These are phyloP conservation scores for Pleurotus platypus DNA, from an alignment of 768 basidiomycete genomes.

Conservation along the genomic window DNA sequence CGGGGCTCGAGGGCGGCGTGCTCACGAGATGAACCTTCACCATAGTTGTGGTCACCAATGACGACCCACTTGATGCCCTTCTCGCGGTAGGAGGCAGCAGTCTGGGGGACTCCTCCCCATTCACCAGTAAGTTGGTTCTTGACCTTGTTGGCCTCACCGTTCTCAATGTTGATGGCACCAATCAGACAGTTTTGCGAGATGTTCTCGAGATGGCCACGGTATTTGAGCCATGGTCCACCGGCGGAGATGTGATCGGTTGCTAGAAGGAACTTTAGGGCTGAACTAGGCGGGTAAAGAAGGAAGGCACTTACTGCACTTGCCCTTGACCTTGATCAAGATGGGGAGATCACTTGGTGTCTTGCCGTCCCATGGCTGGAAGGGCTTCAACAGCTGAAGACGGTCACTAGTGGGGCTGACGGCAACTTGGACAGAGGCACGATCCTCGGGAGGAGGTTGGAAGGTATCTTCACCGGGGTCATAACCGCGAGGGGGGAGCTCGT, in stretches of 20 bases:
- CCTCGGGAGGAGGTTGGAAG: constrained; percentile 89
- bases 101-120: constrained; percentile 81
- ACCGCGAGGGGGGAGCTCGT: constrained; percentile 91
- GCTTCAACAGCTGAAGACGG: constrained; percentile 86
- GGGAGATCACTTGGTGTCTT: constrained; percentile 88
- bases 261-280: constrained; percentile 16
- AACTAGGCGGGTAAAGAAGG: not conserved
- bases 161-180: constrained; percentile 94
- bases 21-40: constrained; percentile 97
- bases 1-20: constrained; percentile 96
- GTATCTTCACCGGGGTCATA: constrained; percentile 98
- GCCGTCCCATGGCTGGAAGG: constrained; percentile 92
- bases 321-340: constrained; percentile 95
- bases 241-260: constrained; percentile 95
- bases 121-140: constrained; percentile 88
- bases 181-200: constrained; percentile 99
- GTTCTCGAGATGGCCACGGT: constrained; percentile 98
- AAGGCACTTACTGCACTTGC: constrained; percentile 88
- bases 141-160: constrained; percentile 94
- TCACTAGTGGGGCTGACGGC: constrained; percentile 82
- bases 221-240: constrained; percentile 99
- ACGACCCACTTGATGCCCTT: constrained; percentile 95
- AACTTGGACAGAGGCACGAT: constrained; percentile 81
- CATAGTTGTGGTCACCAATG: constrained; percentile 93
- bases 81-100: constrained; percentile 86